phyloP scores from a whole-genome alignment of 306 rosid genomes.

The Cicer pinnatifidum region DNA sequence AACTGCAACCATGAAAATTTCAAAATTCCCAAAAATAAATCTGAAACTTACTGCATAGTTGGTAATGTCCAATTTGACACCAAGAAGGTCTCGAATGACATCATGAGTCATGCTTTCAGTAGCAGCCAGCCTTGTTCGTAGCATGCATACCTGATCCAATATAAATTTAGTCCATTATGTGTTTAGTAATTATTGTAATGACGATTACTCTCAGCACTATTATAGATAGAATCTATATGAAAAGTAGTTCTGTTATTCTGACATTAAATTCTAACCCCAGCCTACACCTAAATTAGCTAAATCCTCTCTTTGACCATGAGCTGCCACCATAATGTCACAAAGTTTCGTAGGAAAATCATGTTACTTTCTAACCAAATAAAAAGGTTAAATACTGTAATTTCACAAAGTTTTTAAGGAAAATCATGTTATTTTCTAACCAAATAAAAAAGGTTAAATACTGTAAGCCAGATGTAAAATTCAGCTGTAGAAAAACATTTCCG shows the following conservation, averaged over 20 bases:
- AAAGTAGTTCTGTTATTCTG: conserved; percentile 26
- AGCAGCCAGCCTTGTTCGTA: conserved; percentile 89
- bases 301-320: conserved; percentile 60
- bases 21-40: conserved; percentile 24
- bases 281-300: conserved; percentile 14
- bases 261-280: conserved; percentile 8
- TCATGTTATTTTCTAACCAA: no score
- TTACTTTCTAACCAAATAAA: conserved; percentile 1
- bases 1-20: conserved; percentile 32
- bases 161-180: conserved; percentile 16
- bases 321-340: conserved; percentile 62
- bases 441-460: not conserved
- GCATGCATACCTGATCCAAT: conserved; percentile 68
- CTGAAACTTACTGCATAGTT: conserved; percentile 76
- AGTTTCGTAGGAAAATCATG: conserved; percentile 31
- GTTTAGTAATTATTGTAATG: conserved; percentile 3
- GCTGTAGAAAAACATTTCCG: conserved; percentile 8
- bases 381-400: not conserved
- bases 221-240: conserved; percentile 5
- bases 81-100: conserved; percentile 93
- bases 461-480: conserved; percentile 7
- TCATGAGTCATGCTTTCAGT: conserved; percentile 98
- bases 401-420: no score
- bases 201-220: conserved; percentile 15
- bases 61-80: conserved; percentile 86